phyloP scores from a whole-genome alignment of 768 basidiomycete genomes.

The Boletus sp. region DNA sequence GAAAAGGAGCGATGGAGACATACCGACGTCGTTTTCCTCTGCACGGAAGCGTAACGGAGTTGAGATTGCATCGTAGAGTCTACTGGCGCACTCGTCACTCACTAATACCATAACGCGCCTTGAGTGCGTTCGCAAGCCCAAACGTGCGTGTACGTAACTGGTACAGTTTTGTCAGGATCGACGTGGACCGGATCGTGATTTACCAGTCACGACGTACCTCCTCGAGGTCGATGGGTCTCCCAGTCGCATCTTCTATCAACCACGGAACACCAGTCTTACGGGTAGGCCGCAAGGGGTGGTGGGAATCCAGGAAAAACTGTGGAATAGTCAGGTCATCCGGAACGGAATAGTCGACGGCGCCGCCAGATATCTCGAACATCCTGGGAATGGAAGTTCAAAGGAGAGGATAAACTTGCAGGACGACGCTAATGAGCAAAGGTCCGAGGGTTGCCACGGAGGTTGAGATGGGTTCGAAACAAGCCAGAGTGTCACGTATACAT shows the following conservation, averaged over 20 bases:
- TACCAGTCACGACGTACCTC: constrained; percentile 39
- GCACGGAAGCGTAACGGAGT: not conserved
- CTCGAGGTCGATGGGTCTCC: constrained; percentile 39
- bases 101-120: constrained; percentile 49
- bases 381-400: not conserved
- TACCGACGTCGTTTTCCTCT: constrained; percentile 56
- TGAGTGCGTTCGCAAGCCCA: constrained; percentile 53
- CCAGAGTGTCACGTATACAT: not conserved
- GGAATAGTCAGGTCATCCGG: constrained; percentile 64
- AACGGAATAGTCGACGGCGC: constrained; percentile 36
- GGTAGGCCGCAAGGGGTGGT: constrained; percentile 42
- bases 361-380: constrained; percentile 27
- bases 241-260: constrained; percentile 57
- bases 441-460: not conserved
- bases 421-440: not conserved
- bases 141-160: constrained; percentile 44
- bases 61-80: not conserved
- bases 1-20: constrained; percentile 5
- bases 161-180: not conserved
- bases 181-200: not conserved
- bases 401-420: not conserved
- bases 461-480: not conserved
- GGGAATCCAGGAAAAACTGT: constrained; percentile 58
- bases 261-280: constrained; percentile 47
- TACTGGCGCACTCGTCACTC: constrained; percentile 13